These are phyloP conservation scores for Fraxinus ornus DNA, from an alignment of 305 asterid species.

Conservation along the genomic window DNA sequence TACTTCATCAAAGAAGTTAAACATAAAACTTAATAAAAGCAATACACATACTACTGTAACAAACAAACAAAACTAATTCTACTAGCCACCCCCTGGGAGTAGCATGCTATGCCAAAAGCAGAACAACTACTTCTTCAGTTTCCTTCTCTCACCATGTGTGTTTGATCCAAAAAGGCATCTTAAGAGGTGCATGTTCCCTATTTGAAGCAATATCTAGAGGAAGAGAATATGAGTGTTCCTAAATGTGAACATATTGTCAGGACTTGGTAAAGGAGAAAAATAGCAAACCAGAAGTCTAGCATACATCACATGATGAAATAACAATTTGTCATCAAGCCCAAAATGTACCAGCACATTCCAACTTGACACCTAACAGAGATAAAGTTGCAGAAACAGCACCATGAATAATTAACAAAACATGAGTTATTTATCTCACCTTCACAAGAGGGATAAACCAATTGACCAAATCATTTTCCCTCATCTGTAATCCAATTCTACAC, in stretches of 20 bases:
- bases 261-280: not conserved
- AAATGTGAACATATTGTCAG: not conserved
- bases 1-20: not conserved
- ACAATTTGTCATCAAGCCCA: not conserved
- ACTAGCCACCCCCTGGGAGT: not conserved
- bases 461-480: constrained; percentile 87
- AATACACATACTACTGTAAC: not conserved
- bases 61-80: not conserved
- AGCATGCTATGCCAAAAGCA: not conserved
- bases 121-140: not conserved
- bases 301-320: not conserved
- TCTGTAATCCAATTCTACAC: constrained; percentile 88
- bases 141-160: not conserved
- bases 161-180: not conserved
- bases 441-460: constrained; percentile 82
- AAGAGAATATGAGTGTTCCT: not conserved
- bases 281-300: not conserved
- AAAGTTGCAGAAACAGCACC: not conserved
- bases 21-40: not conserved
- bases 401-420: constrained; percentile 3
- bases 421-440: constrained; percentile 49
- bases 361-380: constrained; percentile 3
- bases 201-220: not conserved
- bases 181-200: not conserved
- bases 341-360: not conserved